Base-by-base conservation (phyloP, 139 green algal species). In the Tetradesmus obliquus region DNA sequence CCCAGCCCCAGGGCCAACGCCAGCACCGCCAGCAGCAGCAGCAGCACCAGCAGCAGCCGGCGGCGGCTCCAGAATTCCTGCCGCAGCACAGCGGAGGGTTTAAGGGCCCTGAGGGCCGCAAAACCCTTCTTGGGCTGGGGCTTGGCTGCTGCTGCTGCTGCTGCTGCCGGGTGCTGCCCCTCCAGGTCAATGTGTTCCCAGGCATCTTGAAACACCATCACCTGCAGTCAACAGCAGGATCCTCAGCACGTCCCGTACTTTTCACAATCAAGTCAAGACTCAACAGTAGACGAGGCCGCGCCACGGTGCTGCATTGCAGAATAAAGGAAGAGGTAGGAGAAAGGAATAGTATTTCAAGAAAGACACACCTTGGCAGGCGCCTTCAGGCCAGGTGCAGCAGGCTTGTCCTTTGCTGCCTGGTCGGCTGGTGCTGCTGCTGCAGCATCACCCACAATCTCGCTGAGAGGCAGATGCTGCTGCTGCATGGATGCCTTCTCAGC, bases 1-100 rank as follows among this genome's bases (percentile, higher is more conserved):
- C 71, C 71, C 71, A 79, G 71, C 17, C 71, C 71, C 71, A 79
- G 9, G 9, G 71, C 71, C 71, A 79, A 12, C 12, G 20, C 71
- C 71, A 79, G 71, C 71, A 79, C 71, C 17, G 71, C 71, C 71
- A 79, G 71, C 71, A 79, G 71, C 71, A 79, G 71, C 71, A 24
- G 71, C 71, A 79, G 71, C 71, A 22, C 71, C 71, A 24, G 17
- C 71, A 79, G 71, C 71, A 79, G 71, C 17, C 71, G 71, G 10
- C 71, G 57, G 7, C 57, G 7, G 57, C 57, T 66, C 57, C 57
- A 66, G 8, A 66, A 66, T 1, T 66, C 57, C 57, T 1, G 57
- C 57, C 8, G 57, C 6, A 66, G 8, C 57, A 66, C 71, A 24
- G 71, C 71, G 6, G 71, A 22, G 71, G 17, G 17, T 22, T 24